Percentiles rank a stretch among this genome's conserved stretches.
phyloP scores from a whole-genome alignment of 2,329 filamentous ascomycete genomes.

The Fusarium gaditjirri region DNA sequence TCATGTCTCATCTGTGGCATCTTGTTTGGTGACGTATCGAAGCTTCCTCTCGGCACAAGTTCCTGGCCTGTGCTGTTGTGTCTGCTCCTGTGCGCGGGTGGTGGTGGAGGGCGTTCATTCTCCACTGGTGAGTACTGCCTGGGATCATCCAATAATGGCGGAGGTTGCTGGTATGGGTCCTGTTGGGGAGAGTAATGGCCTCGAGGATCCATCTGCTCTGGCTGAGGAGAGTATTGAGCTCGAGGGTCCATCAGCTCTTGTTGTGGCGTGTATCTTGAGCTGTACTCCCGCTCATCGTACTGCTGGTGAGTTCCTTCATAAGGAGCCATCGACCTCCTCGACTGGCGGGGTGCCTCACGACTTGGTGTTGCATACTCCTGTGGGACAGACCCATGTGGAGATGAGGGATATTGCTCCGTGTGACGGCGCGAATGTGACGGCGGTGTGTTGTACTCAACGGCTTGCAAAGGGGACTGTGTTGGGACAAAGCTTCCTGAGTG shows the following conservation, averaged over 20 bases:
- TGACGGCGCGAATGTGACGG: slow-evolving; percentile 50
- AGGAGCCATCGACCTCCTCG: slow-evolving; percentile 50
- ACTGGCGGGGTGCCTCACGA: slow-evolving; percentile 44
- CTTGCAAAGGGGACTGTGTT: slow-evolving; percentile 64
- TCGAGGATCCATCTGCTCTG: slow-evolving; percentile 53
- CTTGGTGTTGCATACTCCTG: slow-evolving; percentile 39
- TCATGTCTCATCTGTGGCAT: slow-evolving; percentile 66
- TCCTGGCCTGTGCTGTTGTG: slow-evolving; percentile 59
- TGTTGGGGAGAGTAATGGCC: slow-evolving; percentile 49
- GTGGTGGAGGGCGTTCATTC: slow-evolving; percentile 63
- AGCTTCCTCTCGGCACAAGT: slow-evolving; percentile 52
- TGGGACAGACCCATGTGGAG: slow-evolving; percentile 40
- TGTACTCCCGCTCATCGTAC: slow-evolving; percentile 53
- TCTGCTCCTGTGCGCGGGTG: slow-evolving; percentile 63
- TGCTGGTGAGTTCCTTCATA: slow-evolving; percentile 50
- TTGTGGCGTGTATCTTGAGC: slow-evolving; percentile 45
- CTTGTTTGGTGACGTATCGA: slow-evolving; percentile 56
- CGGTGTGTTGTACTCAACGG: slow-evolving; percentile 61
- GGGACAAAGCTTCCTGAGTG: slow-evolving; percentile 55
- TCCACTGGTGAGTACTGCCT: slow-evolving; percentile 52
- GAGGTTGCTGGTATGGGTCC: slow-evolving; percentile 47
- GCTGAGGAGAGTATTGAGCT: slow-evolving; percentile 46
- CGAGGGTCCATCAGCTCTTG: slow-evolving; percentile 54
- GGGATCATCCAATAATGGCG: slow-evolving; percentile 45
- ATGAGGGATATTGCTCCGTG: slow-evolving; percentile 52